Base-by-base conservation (phyloP, 768 basidiomycete genomes). In the Kwoniella pini region DNA sequence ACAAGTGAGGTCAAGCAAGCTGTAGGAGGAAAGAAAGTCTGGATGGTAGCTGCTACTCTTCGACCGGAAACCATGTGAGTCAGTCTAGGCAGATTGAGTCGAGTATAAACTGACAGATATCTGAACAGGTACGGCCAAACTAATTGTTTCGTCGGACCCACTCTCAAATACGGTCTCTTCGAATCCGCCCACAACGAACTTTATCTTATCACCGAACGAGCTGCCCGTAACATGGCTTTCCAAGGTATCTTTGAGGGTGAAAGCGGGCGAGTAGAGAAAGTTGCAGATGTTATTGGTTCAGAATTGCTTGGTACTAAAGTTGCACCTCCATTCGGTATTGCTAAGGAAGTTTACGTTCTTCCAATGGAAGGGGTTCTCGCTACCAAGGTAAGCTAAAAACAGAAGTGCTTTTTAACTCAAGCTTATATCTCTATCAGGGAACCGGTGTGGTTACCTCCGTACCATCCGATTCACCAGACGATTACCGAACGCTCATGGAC, bases 291-390 rank as follows among this genome's bases (percentile, higher is more conserved):
- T 57, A 85, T 85, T 38, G 96, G 96, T 7, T 79, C 85, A 10
- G 85, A 85, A 61, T 81, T 98, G 38, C 81, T 98, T 57, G 96
- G 96, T 3, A 89, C 93, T 21, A 91, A 85, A 72, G 87, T 98
- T 79, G 87, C 86, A 63, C 94, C 95, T 1, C 93, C 95, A 0
- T 86, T 90, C 64, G 85, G 86, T 22, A 69, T 92, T 51, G 84
- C 87, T 76, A 85, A 89, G 0, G 87, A 95, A 79, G 90, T 97
- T 26, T 93, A 93, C 72, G 91, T 99, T 45, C 80, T 99, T 58
- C 96, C 96, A n/a, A 99, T 99, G 96, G 96, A 99, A 67, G 90
- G 88, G 67, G 92, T 98, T 54, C 83, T 95, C 46, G 85, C 92
- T n/a, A 94, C 90, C 63, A 98, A 98, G 83, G 89, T 84, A 53